These are phyloP conservation scores for Russula sp. DNA, from an alignment of 768 basidiomycete genomes.

Conservation along the genomic window DNA sequence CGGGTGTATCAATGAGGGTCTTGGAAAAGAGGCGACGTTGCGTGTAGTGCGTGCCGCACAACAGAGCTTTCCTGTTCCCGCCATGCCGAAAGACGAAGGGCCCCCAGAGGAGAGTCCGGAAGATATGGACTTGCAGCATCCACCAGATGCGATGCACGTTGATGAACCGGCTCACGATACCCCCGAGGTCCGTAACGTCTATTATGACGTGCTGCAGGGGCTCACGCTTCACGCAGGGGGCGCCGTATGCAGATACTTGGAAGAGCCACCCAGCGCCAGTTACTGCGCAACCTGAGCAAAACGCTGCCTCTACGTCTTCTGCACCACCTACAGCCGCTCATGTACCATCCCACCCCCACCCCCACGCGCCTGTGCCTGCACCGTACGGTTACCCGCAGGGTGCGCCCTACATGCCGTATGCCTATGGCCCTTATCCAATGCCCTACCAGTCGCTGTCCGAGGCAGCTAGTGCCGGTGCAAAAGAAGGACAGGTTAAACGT, in stretches of 20 bases:
- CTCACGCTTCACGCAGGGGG: conserved; percentile 11
- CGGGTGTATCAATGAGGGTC: conserved; percentile 50
- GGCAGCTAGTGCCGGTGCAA: conserved; percentile 13
- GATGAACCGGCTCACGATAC: conserved; percentile 17
- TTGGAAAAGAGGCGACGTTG: conserved; percentile 57
- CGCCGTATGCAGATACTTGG: conserved; percentile 16
- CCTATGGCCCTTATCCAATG: conserved; percentile 34
- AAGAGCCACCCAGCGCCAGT: conserved; percentile 17
- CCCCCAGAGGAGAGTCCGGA: conserved; percentile 12
- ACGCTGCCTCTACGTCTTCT: conserved; percentile 2
- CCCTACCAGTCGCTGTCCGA: conserved; percentile 27
- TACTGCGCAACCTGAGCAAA: conserved; percentile 16
- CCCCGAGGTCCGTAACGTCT: conserved; percentile 11
- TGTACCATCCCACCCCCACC: conserved; percentile 26
- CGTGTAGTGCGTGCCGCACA: conserved; percentile 55
- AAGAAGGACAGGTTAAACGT: conserved; percentile 46
- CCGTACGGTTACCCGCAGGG: conserved; percentile 25
- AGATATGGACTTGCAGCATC: conserved; percentile 26
- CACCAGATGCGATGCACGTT: conserved; percentile 20
- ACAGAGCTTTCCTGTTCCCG: conserved; percentile 36
- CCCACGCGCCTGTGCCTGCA: conserved; percentile 20
- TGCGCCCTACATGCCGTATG: conserved; percentile 34
- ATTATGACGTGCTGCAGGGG: not conserved
- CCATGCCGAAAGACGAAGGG: conserved; percentile 5
- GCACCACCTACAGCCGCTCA: conserved; percentile 14